A percentile compares a stretch with the other conserved stretches of the same genome.
These are phyloP conservation scores for Paraphoma chrysanthemicola DNA, from an alignment of 2,329 filamentous ascomycete genomes.

Conservation along the genomic window DNA sequence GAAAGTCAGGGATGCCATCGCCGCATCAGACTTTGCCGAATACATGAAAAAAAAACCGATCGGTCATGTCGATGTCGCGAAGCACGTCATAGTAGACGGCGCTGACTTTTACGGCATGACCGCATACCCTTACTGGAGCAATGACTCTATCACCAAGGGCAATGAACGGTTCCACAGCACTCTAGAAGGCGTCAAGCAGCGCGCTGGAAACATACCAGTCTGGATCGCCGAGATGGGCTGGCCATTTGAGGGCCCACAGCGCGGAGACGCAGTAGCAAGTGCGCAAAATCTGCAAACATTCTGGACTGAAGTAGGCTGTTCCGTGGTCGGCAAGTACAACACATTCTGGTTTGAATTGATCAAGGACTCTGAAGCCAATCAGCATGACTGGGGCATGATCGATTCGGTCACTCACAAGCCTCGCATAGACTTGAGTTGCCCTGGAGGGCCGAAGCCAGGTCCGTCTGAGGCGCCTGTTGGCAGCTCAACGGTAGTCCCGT, in stretches of 20 bases:
- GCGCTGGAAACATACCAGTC: conserved; percentile 29
- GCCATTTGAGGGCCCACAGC: conserved; percentile 26
- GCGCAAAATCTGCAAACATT: conserved; percentile 32
- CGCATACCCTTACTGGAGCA: conserved; percentile 43
- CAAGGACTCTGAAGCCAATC: conserved; percentile 24
- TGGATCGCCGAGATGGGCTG: conserved; percentile 48
- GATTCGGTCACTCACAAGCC: conserved; percentile 19
- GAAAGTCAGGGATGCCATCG: conserved; percentile 53
- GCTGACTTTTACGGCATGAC: conserved; percentile 45
- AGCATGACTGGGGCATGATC: conserved; percentile 36
- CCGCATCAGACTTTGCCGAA: conserved; percentile 63
- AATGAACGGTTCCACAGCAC: conserved; percentile 47
- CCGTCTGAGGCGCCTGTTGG: background rate
- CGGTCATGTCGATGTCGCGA: conserved; percentile 43
- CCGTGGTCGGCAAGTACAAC: conserved; percentile 37
- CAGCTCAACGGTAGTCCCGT: conserved; percentile 1
- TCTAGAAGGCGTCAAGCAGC: conserved; percentile 26
- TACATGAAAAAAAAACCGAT: conserved; percentile 50
- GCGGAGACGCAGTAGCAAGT: conserved; percentile 20
- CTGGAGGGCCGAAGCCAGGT: background rate
- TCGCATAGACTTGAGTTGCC: conserved; percentile 30
- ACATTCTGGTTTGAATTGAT: conserved; percentile 44
- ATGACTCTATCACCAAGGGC: conserved; percentile 36
- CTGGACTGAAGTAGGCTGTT: conserved; percentile 40
- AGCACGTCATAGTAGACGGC: conserved; percentile 29